These are phyloP conservation scores for Kuraishia molischiana DNA, from an alignment of 805 yeast genomes.

Conservation along the genomic window DNA sequence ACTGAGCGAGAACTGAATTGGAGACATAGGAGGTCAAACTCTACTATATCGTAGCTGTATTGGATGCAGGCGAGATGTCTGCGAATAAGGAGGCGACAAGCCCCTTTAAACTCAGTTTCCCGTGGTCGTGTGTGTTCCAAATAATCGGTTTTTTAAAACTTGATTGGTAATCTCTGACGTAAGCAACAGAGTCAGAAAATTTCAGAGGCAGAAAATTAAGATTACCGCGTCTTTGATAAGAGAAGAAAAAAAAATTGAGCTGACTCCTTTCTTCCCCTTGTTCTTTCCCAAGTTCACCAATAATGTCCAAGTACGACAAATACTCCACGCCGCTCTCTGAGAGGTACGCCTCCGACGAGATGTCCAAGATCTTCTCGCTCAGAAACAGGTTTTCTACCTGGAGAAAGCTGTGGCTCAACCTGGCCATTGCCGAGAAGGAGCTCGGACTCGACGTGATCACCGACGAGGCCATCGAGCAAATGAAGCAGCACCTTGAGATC, in stretches of 20 bases:
- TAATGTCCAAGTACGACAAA: slow-evolving; percentile 46
- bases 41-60: too few relatives aligned
- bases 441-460: slow-evolving; percentile 78
- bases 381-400: slow-evolving; percentile 95
- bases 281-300: not conserved
- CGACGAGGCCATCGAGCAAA: slow-evolving; percentile 86
- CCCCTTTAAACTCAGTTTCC: slow-evolving; percentile 4
- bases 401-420: slow-evolving; percentile 94
- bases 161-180: too few relatives aligned
- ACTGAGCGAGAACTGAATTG: slow-evolving; percentile 54
- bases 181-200: too few relatives aligned
- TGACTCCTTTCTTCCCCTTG: too few relatives aligned
- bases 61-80: too few relatives aligned
- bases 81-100: too few relatives aligned
- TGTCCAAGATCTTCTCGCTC: slow-evolving; percentile 86
- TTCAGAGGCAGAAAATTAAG: too few relatives aligned
- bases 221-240: too few relatives aligned
- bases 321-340: slow-evolving; percentile 92
- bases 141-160: not conserved
- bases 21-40: slow-evolving; percentile 15
- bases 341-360: slow-evolving; percentile 95
- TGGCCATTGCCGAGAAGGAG: slow-evolving; percentile 93
- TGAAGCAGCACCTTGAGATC: slow-evolving; percentile 67
- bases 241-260: too few relatives aligned
- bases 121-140: not conserved